Percentiles rank a stretch among this genome's conserved stretches.
phyloP scores from a whole-genome alignment of 352 stramenopile species.

The Globisporangium megalacanthum region DNA sequence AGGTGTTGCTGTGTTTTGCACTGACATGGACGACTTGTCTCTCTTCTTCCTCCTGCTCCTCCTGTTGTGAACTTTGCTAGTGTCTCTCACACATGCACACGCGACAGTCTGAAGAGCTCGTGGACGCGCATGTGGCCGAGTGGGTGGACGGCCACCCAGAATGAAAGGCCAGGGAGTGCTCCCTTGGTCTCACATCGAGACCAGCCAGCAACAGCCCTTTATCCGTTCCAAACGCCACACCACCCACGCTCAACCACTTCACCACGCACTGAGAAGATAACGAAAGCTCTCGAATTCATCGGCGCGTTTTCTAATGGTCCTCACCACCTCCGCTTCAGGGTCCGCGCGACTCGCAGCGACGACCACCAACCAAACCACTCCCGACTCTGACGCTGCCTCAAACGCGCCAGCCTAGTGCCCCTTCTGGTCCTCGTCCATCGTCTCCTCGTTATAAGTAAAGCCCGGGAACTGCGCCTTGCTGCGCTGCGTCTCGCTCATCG shows the following conservation, averaged over 20 bases:
- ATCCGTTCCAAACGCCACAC: too few relatives aligned
- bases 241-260: neutral
- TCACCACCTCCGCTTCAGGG: neutral
- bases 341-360: conserved; percentile 1
- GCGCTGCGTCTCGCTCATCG: conserved; percentile 86
- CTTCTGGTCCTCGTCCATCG: conserved; percentile 83
- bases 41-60: too few relatives aligned
- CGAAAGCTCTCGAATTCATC: neutral
- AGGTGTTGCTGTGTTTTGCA: too few relatives aligned
- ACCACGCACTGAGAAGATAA: neutral
- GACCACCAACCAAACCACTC: neutral
- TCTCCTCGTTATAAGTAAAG: conserved; percentile 89
- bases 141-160: too few relatives aligned
- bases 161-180: neutral
- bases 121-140: too few relatives aligned
- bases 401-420: conserved; percentile 43
- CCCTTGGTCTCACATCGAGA: too few relatives aligned
- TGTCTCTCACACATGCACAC: too few relatives aligned
- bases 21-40: too few relatives aligned
- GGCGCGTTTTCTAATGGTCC: neutral
- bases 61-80: too few relatives aligned
- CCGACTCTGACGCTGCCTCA: neutral
- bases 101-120: too few relatives aligned
- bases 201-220: too few relatives aligned
- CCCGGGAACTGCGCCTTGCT: conserved; percentile 89